These are phyloP conservation scores for Solanum pinnatisectum DNA, from an alignment of 257 asterid species.

Conservation along the genomic window DNA sequence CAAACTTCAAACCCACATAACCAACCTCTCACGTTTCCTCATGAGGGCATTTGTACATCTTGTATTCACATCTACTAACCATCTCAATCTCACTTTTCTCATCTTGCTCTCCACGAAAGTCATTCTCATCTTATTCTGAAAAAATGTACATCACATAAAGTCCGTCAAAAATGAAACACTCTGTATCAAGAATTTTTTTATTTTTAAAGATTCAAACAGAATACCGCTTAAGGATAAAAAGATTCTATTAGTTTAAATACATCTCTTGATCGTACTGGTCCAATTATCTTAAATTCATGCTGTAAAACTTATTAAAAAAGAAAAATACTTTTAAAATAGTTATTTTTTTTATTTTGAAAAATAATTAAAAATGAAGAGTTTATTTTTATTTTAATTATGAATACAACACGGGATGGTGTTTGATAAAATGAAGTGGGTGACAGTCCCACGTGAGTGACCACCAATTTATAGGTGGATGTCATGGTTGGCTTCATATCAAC, in stretches of 20 bases:
- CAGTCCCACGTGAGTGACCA: constrained; percentile 54
- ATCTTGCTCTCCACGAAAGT: not conserved
- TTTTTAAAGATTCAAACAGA: not conserved
- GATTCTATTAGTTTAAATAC: not conserved
- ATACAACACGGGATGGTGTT: not conserved
- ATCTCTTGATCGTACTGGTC: not conserved
- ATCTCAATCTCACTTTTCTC: not conserved
- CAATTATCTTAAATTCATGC: not conserved
- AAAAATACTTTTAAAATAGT: not conserved
- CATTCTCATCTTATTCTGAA: not conserved
- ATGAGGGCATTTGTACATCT: not conserved
- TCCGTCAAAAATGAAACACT: not conserved
- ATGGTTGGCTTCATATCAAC: constrained; percentile 84
- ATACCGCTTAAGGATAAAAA: not conserved
- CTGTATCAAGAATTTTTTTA: not conserved
- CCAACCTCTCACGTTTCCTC: no score
- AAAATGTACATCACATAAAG: not conserved
- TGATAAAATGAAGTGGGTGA: constrained; percentile 26
- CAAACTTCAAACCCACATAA: not conserved
- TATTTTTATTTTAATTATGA: not conserved
- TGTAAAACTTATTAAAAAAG: not conserved
- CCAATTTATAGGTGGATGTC: constrained; percentile 60
- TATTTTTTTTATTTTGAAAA: not conserved
- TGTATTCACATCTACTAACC: not conserved
- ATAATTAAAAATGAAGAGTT: no score